Conservation (phyloP, 805 yeast species). For the Candida arabinofermentans region DNA sequence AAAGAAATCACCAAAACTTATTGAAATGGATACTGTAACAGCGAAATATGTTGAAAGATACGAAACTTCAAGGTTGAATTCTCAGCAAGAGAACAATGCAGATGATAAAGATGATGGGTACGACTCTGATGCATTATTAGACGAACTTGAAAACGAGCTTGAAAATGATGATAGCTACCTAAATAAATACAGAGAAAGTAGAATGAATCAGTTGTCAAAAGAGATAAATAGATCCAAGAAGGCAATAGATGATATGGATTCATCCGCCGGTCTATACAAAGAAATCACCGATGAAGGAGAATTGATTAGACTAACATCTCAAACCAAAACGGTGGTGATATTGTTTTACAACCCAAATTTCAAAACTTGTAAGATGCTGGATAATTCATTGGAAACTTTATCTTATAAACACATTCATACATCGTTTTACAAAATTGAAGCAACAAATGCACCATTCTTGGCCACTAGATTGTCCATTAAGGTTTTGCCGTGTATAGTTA, state of each 20-base stretch:
- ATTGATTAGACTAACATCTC: constrained; percentile 48
- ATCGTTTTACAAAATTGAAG: constrained; percentile 52
- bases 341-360: constrained; percentile 65
- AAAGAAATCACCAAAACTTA: not conserved
- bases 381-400: constrained; percentile 38
- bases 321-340: constrained; percentile 41
- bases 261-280: constrained; percentile 33
- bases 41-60: constrained; percentile 37
- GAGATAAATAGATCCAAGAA: constrained; percentile 36
- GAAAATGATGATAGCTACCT: constrained; percentile 39
- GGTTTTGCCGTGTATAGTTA: constrained; percentile 66
- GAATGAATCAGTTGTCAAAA: constrained; percentile 53
- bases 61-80: constrained; percentile 31
- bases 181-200: constrained; percentile 53
- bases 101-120: constrained; percentile 22
- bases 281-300: constrained; percentile 52
- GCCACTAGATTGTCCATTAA: constrained; percentile 59
- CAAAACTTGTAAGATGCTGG: constrained; percentile 57
- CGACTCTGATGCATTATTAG: constrained; percentile 37
- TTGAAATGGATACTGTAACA: constrained; percentile 8
- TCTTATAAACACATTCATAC: constrained; percentile 58
- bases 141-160: constrained; percentile 49
- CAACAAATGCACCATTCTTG: constrained; percentile 67
- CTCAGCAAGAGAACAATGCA: constrained; percentile 1
- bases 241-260: constrained; percentile 28